Percentiles rank a stretch among this genome's conserved stretches.
phyloP scores from a whole-genome alignment of 208 protist species.

The Leishmania guyanensis region DNA sequence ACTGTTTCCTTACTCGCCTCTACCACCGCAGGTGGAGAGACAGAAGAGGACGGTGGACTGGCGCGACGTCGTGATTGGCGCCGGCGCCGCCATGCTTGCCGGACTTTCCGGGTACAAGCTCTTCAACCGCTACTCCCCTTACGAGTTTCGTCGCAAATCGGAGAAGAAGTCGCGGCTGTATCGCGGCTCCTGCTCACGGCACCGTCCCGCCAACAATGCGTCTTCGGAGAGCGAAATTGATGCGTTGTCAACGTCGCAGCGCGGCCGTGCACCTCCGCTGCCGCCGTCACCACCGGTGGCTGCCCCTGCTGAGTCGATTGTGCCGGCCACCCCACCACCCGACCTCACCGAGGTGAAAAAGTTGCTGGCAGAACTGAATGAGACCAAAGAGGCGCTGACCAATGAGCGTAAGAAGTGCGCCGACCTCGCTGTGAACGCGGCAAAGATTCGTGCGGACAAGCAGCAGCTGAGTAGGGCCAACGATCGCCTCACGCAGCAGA shows the following conservation, averaged over 20 bases:
- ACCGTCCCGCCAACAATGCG: not conserved
- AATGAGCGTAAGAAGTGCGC: conserved; percentile 68
- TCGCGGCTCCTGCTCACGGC: conserved; percentile 7
- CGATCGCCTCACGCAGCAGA: conserved; percentile 54
- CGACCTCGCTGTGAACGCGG: conserved; percentile 57
- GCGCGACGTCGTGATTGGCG: conserved; percentile 80
- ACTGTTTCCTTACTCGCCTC: conserved; percentile 50
- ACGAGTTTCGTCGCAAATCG: conserved; percentile 77
- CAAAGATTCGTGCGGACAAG: conserved; percentile 63
- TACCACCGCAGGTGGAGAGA: conserved; percentile 25
- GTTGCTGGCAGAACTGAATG: conserved; percentile 57
- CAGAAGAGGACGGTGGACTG: conserved; percentile 48
- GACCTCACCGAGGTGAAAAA: conserved; percentile 38
- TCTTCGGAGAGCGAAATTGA: conserved; percentile 38
- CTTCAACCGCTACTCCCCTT: conserved; percentile 79
- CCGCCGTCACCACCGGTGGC: conserved; percentile 29
- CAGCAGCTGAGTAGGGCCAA: conserved; percentile 52
- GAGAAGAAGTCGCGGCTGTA: conserved; percentile 33
- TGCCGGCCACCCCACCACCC: conserved; percentile 1
- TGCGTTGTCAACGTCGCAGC: conserved; percentile 9
- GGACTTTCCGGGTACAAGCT: conserved; percentile 60
- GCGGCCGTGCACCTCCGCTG: conserved; percentile 10
- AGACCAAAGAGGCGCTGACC: conserved; percentile 69
- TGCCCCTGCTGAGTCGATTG: conserved; percentile 3
- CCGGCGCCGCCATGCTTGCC: conserved; percentile 55